phyloP scores from a whole-genome alignment of 345 rosid genomes.

The Arabis hirsuta region DNA sequence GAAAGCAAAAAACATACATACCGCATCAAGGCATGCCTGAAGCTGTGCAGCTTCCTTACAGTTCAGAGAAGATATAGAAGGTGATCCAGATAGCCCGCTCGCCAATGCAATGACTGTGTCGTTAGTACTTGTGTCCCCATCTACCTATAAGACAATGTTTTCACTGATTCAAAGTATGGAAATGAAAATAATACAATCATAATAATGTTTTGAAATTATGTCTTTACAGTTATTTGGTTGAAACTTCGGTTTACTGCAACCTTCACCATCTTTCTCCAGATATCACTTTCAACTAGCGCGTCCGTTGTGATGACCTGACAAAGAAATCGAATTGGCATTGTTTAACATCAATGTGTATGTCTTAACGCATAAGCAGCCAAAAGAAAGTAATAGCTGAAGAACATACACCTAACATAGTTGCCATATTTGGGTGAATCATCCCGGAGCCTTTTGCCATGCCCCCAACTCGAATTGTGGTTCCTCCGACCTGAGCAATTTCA shows the following conservation, averaged over 20 bases:
- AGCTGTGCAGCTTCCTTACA: slow-evolving; percentile 71
- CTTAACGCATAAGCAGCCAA: neutral
- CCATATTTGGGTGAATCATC: slow-evolving; percentile 99
- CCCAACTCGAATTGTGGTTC: slow-evolving; percentile 65
- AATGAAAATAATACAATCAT: neutral
- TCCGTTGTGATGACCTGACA: slow-evolving; percentile 94
- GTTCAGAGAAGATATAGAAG: slow-evolving; percentile 63
- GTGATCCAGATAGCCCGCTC: slow-evolving; percentile 84
- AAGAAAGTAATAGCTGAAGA: slow-evolving; percentile 29
- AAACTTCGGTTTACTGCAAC: slow-evolving; percentile 87
- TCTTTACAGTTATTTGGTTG: slow-evolving; percentile 92
- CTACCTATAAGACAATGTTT: slow-evolving; percentile 60
- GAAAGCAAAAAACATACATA: slow-evolving; percentile 40
- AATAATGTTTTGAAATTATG: slow-evolving; percentile 1
- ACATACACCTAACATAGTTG: slow-evolving; percentile 93
- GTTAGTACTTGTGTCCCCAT: slow-evolving; percentile 96
- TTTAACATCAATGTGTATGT: slow-evolving; percentile 5
- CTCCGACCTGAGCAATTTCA: slow-evolving; percentile 67
- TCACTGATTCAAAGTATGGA: neutral
- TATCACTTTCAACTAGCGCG: slow-evolving; percentile 75
- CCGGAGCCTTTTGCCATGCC: slow-evolving; percentile 99
- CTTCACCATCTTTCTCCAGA: slow-evolving; percentile 93
- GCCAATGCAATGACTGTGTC: slow-evolving; percentile 92
- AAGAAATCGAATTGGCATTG: slow-evolving; percentile 14
- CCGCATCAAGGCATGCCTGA: slow-evolving; percentile 93